Base-by-base conservation (phyloP, 768 basidiomycete species). In the Peribolospora kevripleyi region DNA sequence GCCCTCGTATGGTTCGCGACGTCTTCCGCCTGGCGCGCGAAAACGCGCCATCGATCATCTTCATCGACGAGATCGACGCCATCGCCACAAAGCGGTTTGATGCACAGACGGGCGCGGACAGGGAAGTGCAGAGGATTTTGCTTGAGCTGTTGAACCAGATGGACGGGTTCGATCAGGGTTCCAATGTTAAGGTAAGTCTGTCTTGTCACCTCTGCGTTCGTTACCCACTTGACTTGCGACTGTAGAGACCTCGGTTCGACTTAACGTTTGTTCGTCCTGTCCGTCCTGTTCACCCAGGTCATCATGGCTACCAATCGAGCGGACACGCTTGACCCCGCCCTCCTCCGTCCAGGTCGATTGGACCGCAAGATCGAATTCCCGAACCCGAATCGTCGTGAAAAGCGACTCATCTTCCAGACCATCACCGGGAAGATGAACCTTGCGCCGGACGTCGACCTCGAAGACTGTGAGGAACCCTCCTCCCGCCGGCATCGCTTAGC, bases 291-390 rank as follows among this genome's bases (percentile, higher is more conserved):
- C 54, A 39, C 57, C 13, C 57, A 93, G 88, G 93, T 98, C 46
- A 98, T 98, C 67, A 97, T 97, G 93, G 93, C 93, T 38, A 98
- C 93, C 47, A 98, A 98, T 70, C 83, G 93, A 62, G 84, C 85
- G 49, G 93, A 98, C 68, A 98, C 93, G 5, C 75, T 98, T 40
- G 93, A 98, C 68, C 93, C 93, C 56, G 93, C 93, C 4, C 72
- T 98, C 46, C 80, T 98, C 42, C 86, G 93, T 62, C 93, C 93
- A 46, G 93, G 93, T 65, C 86, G 93, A 63, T 75, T 98, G 9
- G 93, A 98, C 70, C 74, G 93, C 63, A 98, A 98, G 73, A 98
- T 98, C 62, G 93, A 98, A 68, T 97, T 97, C 71, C 93, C 93
- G 3, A 73, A 84, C 43, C 93, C 93, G 42, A 84, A 85, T 11